Evolutionary conservation across 495 filamentous ascomycete genomes (phyloP).

Genomic region (Lentithecium fluviatile): DNA sequence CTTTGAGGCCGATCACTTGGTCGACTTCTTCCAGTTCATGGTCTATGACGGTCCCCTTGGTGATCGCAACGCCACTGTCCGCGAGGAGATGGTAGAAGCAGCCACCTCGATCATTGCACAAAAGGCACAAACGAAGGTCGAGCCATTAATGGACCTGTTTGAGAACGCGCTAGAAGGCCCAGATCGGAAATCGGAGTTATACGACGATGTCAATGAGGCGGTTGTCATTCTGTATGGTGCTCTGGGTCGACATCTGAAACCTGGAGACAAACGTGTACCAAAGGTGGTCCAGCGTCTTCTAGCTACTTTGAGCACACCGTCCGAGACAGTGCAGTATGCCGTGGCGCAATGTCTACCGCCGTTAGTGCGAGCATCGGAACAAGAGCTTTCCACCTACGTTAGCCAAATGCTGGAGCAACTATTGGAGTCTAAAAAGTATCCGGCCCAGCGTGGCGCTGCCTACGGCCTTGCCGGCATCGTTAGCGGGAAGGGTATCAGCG

Average conservation of each 20-base stretch:
- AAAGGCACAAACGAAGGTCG: conserved; percentile 76
- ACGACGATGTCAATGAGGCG: conserved; percentile 89
- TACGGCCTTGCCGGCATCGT: conserved; percentile 93
- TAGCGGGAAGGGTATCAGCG: conserved; percentile 77
- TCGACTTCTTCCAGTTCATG: conserved; percentile 76
- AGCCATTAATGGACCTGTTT: conserved; percentile 87
- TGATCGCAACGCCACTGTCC: conserved; percentile 72
- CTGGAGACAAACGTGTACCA: conserved; percentile 78
- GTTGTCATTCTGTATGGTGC: conserved; percentile 97
- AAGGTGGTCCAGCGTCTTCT: conserved; percentile 81
- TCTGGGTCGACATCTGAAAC: conserved; percentile 78
- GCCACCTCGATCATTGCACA: conserved; percentile 75
- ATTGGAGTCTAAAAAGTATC: conserved; percentile 81
- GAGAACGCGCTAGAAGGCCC: conserved; percentile 79
- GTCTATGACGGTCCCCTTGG: conserved; percentile 81
- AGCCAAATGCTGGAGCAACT: conserved; percentile 76
- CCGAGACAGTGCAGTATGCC: conserved; percentile 93
- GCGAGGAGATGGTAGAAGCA: conserved; percentile 90
- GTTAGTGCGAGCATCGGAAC: conserved; percentile 73
- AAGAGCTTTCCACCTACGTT: conserved; percentile 74
- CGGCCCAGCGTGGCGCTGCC: conserved; percentile 84
- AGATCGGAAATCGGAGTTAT: conserved; percentile 71
- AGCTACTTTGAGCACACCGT: conserved; percentile 86
- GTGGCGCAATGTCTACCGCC: conserved; percentile 92
- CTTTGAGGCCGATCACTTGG: conserved; percentile 67